These are phyloP conservation scores for Adiantum capillusveneris DNA, from an alignment of 75 land plant genomes.

Conservation along the genomic window DNA sequence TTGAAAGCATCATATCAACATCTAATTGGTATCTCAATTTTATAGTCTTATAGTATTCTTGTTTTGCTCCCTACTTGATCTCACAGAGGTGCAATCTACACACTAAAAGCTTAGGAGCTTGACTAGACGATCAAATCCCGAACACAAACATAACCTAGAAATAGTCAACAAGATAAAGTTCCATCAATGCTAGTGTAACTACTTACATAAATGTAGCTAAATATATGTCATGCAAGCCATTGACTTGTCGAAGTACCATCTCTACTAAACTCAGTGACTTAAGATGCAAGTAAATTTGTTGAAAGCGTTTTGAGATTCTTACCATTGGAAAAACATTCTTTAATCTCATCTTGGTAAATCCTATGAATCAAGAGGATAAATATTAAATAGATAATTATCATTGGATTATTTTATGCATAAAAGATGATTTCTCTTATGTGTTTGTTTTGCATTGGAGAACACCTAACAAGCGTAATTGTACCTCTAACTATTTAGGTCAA, in stretches of 20 bases:
- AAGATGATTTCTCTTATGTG: neutral
- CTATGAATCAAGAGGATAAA: neutral
- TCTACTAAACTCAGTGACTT: neutral
- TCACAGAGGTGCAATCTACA: slow-evolving; percentile 36
- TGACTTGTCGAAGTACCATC: neutral
- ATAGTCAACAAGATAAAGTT: neutral
- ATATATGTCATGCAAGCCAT: neutral
- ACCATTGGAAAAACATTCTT: slow-evolving; percentile 2
- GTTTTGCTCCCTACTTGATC: too few relatives aligned
- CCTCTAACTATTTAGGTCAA: slow-evolving; percentile 55
- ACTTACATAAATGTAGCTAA: neutral
- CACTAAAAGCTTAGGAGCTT: slow-evolving; percentile 47
- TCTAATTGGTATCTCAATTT: too few relatives aligned
- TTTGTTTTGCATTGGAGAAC: neutral
- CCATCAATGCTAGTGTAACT: neutral
- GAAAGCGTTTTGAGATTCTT: neutral
- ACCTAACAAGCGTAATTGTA: neutral
- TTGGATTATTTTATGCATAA: neutral
- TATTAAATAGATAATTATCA: neutral
- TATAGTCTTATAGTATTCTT: too few relatives aligned
- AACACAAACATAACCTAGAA: slow-evolving; percentile 61
- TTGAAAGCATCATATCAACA: too few relatives aligned
- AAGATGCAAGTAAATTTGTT: neutral
- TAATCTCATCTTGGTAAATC: neutral
- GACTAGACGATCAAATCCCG: slow-evolving; percentile 49